Evolutionary conservation across 2,329 filamentous ascomycete species (phyloP).

Genomic region (Coniella vitis): DNA sequence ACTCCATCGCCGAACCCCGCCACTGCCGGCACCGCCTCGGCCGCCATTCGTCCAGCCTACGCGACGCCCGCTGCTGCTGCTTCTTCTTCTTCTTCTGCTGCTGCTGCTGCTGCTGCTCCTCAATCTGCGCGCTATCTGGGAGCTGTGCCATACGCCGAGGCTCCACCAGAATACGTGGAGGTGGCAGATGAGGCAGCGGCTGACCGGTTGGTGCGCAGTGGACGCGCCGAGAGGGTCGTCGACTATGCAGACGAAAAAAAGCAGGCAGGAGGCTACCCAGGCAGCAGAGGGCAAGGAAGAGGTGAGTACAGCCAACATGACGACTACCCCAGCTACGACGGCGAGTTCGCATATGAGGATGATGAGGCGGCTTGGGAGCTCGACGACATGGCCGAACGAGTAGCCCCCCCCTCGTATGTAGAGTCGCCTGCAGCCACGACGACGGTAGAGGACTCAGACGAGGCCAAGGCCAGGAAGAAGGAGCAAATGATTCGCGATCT

Average conservation of each 20-base stretch:
- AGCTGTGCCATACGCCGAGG: background rate
- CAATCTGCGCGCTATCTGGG: too few species aligned
- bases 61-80: too few species aligned
- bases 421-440: background rate
- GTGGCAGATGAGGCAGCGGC: slow-evolving; percentile 11
- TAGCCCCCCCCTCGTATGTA: slow-evolving; percentile 14
- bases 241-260: slow-evolving; percentile 4
- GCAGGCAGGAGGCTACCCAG: background rate
- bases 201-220: slow-evolving; percentile 1
- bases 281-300: background rate
- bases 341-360: slow-evolving; percentile 5
- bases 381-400: slow-evolving; percentile 19
- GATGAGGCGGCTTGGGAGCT: slow-evolving; percentile 22
- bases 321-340: slow-evolving; percentile 5
- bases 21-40: background rate
- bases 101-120: too few species aligned
- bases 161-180: slow-evolving; percentile 12
- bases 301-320: slow-evolving; percentile 1
- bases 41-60: background rate
- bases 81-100: too few species aligned
- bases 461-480: slow-evolving; percentile 17
- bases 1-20: background rate
- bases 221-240: slow-evolving; percentile 3
- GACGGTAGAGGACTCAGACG: slow-evolving; percentile 8
- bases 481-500: slow-evolving; percentile 17